Base-by-base conservation (phyloP, 1,139 yeast species). In the Hansenula sp. region DNA sequence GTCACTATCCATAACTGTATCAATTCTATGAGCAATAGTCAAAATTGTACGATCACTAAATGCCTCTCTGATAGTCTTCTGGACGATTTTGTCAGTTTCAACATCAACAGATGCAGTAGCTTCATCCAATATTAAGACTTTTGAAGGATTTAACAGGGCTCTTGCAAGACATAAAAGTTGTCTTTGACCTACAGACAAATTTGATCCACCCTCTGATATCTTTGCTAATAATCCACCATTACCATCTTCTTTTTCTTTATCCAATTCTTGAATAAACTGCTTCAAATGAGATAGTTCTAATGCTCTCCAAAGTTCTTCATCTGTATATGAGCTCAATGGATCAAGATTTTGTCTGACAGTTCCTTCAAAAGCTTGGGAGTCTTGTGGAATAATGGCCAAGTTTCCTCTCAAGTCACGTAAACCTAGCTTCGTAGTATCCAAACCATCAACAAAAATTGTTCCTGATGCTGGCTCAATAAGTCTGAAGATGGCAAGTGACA, bases 91-190 rank as follows among this genome's bases (percentile, higher is more conserved):
- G 53, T 85, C 95, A 0, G 95, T 86, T 55, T 82, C 83, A 17
- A 82, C 78, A 58, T 86, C 95, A 25, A 86, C 90, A 3, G 92
- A 83, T 0, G 95, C 90, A 0, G 95, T 86, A 1, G 95, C 95
- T 61, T 86, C 95, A 56, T 86, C 95, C 36, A 86, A 64, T 17
- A 86, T 75, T 43, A 86, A 64, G 24, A 85, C 75, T 45, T 73
- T 77, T 2, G 89, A 77, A 13, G 73, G 69, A 42, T 72, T 73
- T 46, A 85, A 65, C 36, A 86, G 64, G 0, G 90, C 94, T 42
- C 95, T 70, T 0, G 90, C 86, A 27, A 86, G 65, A 49, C 92
- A 84, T 61, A 86, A 65, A 37, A 86, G 64, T 60, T 86, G 95
- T 36, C 86, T 69, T 58, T 86, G 94, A 1, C 95, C 95, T 35